Percentiles rank a stretch among this genome's conserved stretches.
phyloP scores from a whole-genome alignment of 1,139 yeast species.

The Trichomonascaceae sp. region DNA sequence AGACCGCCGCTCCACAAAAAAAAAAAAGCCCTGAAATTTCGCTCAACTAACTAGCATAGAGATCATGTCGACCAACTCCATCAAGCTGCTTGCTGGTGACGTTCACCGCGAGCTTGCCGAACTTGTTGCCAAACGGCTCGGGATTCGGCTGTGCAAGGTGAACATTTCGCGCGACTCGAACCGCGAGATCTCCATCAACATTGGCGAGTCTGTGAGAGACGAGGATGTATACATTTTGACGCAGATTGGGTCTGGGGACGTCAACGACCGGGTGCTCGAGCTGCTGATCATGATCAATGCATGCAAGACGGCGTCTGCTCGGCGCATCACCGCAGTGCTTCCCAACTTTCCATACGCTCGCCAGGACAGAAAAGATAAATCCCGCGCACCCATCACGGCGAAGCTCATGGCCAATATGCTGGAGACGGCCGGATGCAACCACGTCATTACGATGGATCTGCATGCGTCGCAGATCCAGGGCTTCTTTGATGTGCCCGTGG shows the following conservation, averaged over 20 bases:
- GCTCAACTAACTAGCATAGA: no score
- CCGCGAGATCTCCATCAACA: slow-evolving; percentile 82
- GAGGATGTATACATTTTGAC: slow-evolving; percentile 81
- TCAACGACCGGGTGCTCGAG: slow-evolving; percentile 82
- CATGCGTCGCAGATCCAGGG: slow-evolving; percentile 98
- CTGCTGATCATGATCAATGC: slow-evolving; percentile 86
- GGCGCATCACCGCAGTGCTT: slow-evolving; percentile 87
- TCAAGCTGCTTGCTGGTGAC: slow-evolving; percentile 79
- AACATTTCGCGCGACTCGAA: slow-evolving; percentile 36
- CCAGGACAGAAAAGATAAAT: slow-evolving; percentile 93
- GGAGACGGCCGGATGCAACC: slow-evolving; percentile 93
- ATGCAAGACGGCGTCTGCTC: slow-evolving; percentile 88
- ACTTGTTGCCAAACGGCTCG: slow-evolving; percentile 51
- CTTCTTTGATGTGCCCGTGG: slow-evolving; percentile 91
- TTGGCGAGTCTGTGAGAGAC: slow-evolving; percentile 92
- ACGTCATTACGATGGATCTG: slow-evolving; percentile 93
- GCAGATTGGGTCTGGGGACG: slow-evolving; percentile 84
- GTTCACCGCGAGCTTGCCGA: slow-evolving; percentile 82
- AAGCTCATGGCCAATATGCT: slow-evolving; percentile 91
- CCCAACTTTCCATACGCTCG: slow-evolving; percentile 97
- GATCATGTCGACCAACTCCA: slow-evolving; percentile 47
- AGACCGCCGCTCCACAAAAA: no score
- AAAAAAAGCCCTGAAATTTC: no score
- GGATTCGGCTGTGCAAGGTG: slow-evolving; percentile 30
- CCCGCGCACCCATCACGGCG: slow-evolving; percentile 95